Base-by-base conservation (phyloP, 306 rosid genomes). In the Begonia loranthoides region DNA sequence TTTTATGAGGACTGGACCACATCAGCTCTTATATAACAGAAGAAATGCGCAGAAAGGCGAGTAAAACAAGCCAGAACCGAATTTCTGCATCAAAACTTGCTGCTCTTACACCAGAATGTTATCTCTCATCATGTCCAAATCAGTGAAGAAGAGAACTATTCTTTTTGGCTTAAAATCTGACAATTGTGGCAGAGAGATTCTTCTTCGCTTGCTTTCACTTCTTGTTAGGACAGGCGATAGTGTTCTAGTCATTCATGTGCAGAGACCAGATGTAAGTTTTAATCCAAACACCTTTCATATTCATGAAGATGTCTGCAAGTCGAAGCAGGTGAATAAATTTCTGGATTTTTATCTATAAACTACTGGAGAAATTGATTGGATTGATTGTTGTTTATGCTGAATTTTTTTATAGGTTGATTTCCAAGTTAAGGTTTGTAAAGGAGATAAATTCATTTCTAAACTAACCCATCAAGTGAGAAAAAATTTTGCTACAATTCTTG, bases 261-360 rank as follows among this genome's bases (percentile, higher is more conserved):
- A 55, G 33, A 52, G 46, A 12, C n/a, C 45, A 5, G 49, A 67
- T 15, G 55, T 60, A 11, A 15, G 61, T 38, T 71, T 71, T 52
- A 70, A 75, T 67, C 77, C 81, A 0, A 76, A 76, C 65, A 60
- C 74, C 15, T 76, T 71, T 45, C 81, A 76, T 15, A 54, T 71
- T 54, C 77, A 76, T 50, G 77, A 76, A 55, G 81, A 76, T 59
- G 59, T 67, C 22, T 71, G 77, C 77, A 71, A 71, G 56, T 67
- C 71, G 15, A 76, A 71, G 55, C 51, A 60, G 81, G 77, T 71
- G 13, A 1, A 6, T 28, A 4, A 4, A 13, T 39, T 43, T 33
- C 43, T 48, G 51, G 11, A 0, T 49, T 14, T 49, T 8, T 49
- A n/a, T 13, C 52, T 28, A 5, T 2, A 19, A 19, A 19, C 22